Base-by-base conservation (phyloP, 2,329 filamentous ascomycete species). In the Phyllosticta ampelicida region DNA sequence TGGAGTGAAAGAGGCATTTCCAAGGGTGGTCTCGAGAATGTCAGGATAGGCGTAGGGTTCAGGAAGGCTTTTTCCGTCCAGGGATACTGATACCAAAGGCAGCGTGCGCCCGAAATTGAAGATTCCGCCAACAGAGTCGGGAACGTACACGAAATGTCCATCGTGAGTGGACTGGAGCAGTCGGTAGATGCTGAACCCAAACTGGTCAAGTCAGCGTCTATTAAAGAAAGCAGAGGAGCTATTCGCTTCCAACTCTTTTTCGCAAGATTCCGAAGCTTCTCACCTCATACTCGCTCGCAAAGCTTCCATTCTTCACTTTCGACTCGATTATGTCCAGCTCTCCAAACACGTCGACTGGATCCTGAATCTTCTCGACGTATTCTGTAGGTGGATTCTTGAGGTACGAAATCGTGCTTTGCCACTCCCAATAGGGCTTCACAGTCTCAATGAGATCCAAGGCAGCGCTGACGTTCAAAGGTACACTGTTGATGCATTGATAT, bases 121-220 rank as follows among this genome's bases (percentile, higher is more conserved):
- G 8, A 79, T 65, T 1, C 59, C 70, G 48, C 74, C 75, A 20
- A 84, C 75, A 2, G 76, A 71, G 61, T 83, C 79, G 0, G 80
- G 78, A 19, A 77, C 70, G 65, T 79, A 83, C 1, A 70, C 67
- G 59, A 86, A 83, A 66, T 89, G 86, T 1, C 84, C 83, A 66
- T 89, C 85, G 63, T 87, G 83, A 1, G 81, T 79, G 1, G 75
- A 75, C 19, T 74, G 74, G 53, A 85, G 75, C 13, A 82, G 68
- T 36, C 75, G 69, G 59, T 80, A 78, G 2, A 88, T 72, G 26
- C 80, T 79, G 61, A 67, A 74, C 9, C 75, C 75, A 61, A 78
- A 78, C 18, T 63, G 29, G 11, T 48, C 19, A 44, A 28, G 6
- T 5, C 18, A 9, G 50, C 3, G 9, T 9, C n/a, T 3, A 13